A percentile compares a stretch with the other conserved stretches of the same genome.
Evolutionary conservation across 2,329 filamentous ascomycete genomes (phyloP).

Genomic region (Coniochaeta sp.): DNA sequence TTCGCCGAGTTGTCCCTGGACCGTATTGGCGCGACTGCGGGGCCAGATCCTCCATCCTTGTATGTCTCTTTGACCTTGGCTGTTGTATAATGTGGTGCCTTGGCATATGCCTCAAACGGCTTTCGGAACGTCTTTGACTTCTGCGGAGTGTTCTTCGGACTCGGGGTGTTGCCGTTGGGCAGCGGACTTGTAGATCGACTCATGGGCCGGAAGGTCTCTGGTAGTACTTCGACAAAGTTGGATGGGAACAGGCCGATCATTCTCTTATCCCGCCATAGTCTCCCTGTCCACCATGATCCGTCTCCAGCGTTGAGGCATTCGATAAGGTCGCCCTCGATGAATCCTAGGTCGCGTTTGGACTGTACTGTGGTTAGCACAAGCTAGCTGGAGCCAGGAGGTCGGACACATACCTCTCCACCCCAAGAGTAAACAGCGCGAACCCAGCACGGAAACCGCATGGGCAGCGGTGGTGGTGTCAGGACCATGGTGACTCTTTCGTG

Average conservation of each 20-base stretch:
- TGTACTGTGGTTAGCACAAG: conserved; percentile 25
- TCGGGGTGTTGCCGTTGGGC: conserved; percentile 46
- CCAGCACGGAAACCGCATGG: conserved; percentile 82
- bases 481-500: conserved; percentile 36
- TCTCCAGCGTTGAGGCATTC: conserved; percentile 97
- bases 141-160: conserved; percentile 45
- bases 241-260: conserved; percentile 92
- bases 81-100: conserved; percentile 59
- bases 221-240: conserved; percentile 91
- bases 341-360: conserved; percentile 90
- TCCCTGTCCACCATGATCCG: conserved; percentile 97
- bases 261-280: conserved; percentile 80
- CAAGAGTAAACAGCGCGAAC: conserved; percentile 87
- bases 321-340: conserved; percentile 95
- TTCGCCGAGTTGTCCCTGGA: conserved; percentile 34
- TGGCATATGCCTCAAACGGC: conserved; percentile 60
- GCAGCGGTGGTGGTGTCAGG: conserved; percentile 53
- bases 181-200: conserved; percentile 54
- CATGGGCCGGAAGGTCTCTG: conserved; percentile 75
- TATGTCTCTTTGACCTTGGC: conserved; percentile 55
- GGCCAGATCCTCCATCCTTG: conserved; percentile 28
- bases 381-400: neutral
- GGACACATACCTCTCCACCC: conserved; percentile 69
- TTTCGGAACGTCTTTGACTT: conserved; percentile 60
- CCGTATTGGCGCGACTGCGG: conserved; percentile 10